Evolutionary conservation across 148 eudicot species (phyloP).

Genomic region (Persicaria maculosa): DNA sequence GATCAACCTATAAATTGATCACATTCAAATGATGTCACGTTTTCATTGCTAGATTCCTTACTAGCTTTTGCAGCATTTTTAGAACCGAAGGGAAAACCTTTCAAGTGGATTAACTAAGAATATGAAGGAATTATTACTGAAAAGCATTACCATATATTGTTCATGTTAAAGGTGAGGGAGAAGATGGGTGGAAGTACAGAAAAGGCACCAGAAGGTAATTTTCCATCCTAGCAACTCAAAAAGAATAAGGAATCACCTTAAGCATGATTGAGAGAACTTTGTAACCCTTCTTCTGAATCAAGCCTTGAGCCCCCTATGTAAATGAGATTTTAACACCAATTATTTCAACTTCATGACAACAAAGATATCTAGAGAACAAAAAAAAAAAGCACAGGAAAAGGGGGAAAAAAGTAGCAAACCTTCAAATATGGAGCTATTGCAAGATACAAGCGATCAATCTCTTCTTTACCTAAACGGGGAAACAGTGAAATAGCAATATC

Average conservation of each 20-base stretch:
- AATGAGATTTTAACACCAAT: neutral
- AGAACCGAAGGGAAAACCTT: neutral
- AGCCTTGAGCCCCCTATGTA: constrained; percentile 67
- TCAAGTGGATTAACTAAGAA: neutral
- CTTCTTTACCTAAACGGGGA: constrained; percentile 65
- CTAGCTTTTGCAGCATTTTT: neutral
- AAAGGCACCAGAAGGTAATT: neutral
- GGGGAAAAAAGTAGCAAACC: constrained; percentile 30
- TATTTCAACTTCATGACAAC: neutral
- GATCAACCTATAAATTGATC: neutral
- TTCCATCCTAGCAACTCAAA: neutral
- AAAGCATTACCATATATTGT: neutral
- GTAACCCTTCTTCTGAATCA: constrained; percentile 93
- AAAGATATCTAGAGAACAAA: neutral
- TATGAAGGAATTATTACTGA: neutral
- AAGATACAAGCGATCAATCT: constrained; percentile 49
- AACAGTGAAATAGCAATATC: constrained; percentile 79
- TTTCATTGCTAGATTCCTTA: neutral
- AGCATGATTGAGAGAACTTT: constrained; percentile 76
- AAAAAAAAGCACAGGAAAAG: neutral
- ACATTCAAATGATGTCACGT: neutral
- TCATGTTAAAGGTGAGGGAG: neutral
- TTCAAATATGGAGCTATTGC: constrained; percentile 53
- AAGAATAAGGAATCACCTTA: constrained; percentile 35
- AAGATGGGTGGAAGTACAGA: neutral